Evolutionary conservation across 345 rosid species (phyloP).

Genomic region (Psidium guajava): DNA sequence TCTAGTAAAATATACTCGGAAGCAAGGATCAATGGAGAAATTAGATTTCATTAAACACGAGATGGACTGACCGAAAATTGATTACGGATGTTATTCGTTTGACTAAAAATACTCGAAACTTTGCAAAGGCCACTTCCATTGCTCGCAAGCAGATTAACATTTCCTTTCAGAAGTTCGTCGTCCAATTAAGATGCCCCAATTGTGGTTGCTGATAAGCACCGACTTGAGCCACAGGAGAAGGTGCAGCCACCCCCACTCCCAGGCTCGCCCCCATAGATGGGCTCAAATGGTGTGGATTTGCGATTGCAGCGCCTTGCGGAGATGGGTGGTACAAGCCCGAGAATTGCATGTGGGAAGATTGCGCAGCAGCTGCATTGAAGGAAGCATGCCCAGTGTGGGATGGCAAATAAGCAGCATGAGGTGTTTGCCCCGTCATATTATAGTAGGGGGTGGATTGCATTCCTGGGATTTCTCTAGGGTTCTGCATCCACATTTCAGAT

Average conservation of each 20-base stretch:
- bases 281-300: slow-evolving; percentile 65
- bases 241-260: slow-evolving; percentile 66
- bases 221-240: slow-evolving; percentile 62
- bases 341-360: slow-evolving; percentile 91
- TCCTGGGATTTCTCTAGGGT: slow-evolving; percentile 62
- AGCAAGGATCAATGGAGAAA: background rate
- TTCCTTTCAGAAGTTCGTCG: slow-evolving; percentile 62
- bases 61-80: background rate
- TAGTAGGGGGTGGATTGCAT: slow-evolving; percentile 71
- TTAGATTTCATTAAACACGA: background rate
- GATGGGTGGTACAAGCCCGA: slow-evolving; percentile 70
- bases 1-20: background rate
- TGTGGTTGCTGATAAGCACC: slow-evolving; percentile 91
- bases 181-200: slow-evolving; percentile 87
- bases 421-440: slow-evolving; percentile 73
- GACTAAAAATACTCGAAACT: background rate
- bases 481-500: slow-evolving; percentile 90
- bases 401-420: slow-evolving; percentile 67
- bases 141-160: slow-evolving; percentile 9
- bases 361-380: slow-evolving; percentile 67
- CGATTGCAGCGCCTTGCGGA: slow-evolving; percentile 59
- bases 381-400: slow-evolving; percentile 76
- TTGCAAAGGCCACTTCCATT: slow-evolving; percentile 11
- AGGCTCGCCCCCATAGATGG: slow-evolving; percentile 78
- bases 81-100: background rate